A percentile compares a stretch with the other conserved stretches of the same genome.
Conservation (phyloP, 2,329 filamentous ascomycete species). For the Elsinoe perseae region DNA sequence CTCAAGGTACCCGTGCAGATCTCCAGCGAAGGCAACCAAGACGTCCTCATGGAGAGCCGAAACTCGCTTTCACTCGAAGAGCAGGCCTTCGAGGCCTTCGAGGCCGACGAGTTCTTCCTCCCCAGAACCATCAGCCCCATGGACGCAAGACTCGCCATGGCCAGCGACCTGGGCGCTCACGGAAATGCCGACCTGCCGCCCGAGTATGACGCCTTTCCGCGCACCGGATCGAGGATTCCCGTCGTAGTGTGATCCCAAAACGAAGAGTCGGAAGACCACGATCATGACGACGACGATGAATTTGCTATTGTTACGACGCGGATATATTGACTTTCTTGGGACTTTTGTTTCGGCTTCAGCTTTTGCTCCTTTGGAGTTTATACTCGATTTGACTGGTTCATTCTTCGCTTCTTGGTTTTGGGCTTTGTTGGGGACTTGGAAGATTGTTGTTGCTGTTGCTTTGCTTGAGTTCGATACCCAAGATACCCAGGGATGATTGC, state of each 20-base stretch:
- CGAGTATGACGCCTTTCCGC: constrained; percentile 14
- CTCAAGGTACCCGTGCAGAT: constrained; percentile 43
- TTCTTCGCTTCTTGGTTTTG: not conserved
- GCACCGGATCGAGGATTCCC: not conserved
- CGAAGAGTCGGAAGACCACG: not conserved
- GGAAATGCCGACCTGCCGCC: constrained; percentile 10
- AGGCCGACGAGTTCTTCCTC: constrained; percentile 28
- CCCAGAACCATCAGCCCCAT: constrained; percentile 32
- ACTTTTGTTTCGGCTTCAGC: not conserved
- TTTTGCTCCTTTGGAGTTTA: too few relatives aligned
- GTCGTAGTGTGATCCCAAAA: constrained; percentile 1
- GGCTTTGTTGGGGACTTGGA: not conserved
- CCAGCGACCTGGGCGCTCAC: constrained; percentile 20
- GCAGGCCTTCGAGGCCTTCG: constrained; percentile 25
- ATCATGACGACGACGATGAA: constrained; percentile 2
- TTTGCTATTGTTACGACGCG: constrained; percentile 2
- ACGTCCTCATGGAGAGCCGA: constrained; percentile 17
- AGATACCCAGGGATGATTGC: not conserved
- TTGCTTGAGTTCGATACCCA: constrained; percentile 2
- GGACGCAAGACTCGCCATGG: constrained; percentile 20
- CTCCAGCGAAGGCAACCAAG: constrained; percentile 22
- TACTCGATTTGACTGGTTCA: too few relatives aligned
- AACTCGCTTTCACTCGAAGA: constrained; percentile 20
- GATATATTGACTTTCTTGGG: not conserved
- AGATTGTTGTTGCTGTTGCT: not conserved